A percentile compares a stretch with the other conserved stretches of the same genome.
Evolutionary conservation across 23 red algal genomes (phyloP).

Genomic region (Agarophyton chilense): DNA sequence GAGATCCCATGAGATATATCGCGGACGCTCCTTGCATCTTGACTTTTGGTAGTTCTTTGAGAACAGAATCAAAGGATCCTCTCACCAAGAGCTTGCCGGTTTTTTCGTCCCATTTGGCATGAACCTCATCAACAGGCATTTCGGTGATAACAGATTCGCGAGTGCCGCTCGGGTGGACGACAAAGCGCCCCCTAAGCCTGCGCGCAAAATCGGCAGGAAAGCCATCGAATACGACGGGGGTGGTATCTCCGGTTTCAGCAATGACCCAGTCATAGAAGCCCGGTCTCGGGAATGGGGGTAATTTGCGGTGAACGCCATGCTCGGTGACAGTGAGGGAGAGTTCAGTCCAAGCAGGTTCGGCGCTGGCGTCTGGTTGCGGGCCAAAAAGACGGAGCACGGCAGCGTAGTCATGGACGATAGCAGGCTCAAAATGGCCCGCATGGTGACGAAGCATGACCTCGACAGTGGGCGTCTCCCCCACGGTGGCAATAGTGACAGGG

Average conservation of each 20-base stretch:
- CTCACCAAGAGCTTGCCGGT: constrained; percentile 76
- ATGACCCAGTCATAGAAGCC: constrained; percentile 98
- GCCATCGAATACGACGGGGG: constrained; percentile 58
- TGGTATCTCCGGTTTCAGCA: constrained; percentile 55
- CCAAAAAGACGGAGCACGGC: constrained; percentile 73
- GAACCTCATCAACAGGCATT: constrained; percentile 94
- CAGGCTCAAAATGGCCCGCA: neutral
- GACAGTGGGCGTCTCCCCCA: constrained; percentile 63
- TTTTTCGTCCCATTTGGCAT: constrained; percentile 83
- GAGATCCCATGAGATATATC: constrained; percentile 93
- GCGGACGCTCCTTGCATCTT: constrained; percentile 66
- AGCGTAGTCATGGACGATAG: neutral
- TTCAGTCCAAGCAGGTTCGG: constrained; percentile 64
- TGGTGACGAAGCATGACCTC: constrained; percentile 16
- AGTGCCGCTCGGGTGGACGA: constrained; percentile 86
- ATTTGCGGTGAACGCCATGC: constrained; percentile 27
- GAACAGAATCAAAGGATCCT: constrained; percentile 87
- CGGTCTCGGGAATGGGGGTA: constrained; percentile 71
- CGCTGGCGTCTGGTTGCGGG: constrained; percentile 37
- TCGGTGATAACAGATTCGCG: constrained; percentile 78
- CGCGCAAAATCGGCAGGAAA: constrained; percentile 55
- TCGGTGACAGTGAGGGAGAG: constrained; percentile 29
- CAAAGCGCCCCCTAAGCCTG: constrained; percentile 81
- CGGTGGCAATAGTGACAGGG: constrained; percentile 70
- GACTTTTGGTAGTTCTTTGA: constrained; percentile 78